Base-by-base conservation (phyloP, 2,329 filamentous ascomycete species). In the Orbilia brochopaga region DNA sequence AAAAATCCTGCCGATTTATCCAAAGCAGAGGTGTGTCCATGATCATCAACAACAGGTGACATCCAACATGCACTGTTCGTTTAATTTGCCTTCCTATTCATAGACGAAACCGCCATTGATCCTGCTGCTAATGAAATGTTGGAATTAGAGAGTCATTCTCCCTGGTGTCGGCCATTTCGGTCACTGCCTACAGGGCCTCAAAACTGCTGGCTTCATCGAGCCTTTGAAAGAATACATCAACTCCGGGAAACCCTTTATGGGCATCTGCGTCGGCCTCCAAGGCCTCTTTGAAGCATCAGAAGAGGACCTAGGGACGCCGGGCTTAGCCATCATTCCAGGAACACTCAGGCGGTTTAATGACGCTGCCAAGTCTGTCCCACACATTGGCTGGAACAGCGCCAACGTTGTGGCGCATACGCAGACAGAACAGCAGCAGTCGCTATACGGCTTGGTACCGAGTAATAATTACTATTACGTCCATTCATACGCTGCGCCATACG, bases 401-500 rank as follows among this genome's bases (percentile, higher is more conserved):
- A 87, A 88, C 0, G 79, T 80, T 73, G 37, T 42, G 23, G 46
- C 76, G 80, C 72, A 75, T 81, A 77, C 70, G 1, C 50, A 50
- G 32, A 51, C 53, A 17, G 30, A 37, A 46, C 30, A 53, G 44
- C 78, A 81, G 17, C 81, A 85, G 74, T 85, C 83, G 75, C 85
- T 97, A 66, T 97, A 93, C 79, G 92, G 90, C 65, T 81, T 99
- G 60, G 83, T 85, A 27, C 88, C 90, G 0, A 84, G 85, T 59
- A 96, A 90, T 78, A 99, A 97, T 80, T 99, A 99, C 83, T 99
- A 99, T 82, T 99, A 99, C 78, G 93, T 99, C 64, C 94, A 99
- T 83, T 92, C 91, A 1, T 99, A 94, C 81, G 92, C 92, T 66
- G 88, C 87, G 24, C 88, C 88, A 1, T 96, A 97, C 79, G 80